A percentile compares a stretch with the other conserved stretches of the same genome.
phyloP scores from a whole-genome alignment of 306 rosid genomes.

The Spatholobus suberectus region DNA sequence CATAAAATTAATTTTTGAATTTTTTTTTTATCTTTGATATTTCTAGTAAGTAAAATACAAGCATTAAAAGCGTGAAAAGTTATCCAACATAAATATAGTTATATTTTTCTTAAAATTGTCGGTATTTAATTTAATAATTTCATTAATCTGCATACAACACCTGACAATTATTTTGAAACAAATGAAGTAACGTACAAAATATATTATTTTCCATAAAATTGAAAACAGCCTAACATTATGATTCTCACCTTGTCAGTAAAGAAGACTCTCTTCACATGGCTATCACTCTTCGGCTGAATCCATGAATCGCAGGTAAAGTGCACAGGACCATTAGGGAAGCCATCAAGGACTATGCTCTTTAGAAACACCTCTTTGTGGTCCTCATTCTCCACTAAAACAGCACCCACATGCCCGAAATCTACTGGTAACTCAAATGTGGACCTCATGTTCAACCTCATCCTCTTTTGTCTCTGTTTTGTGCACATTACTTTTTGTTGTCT shows the following conservation, averaged over 20 bases:
- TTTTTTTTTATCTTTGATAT: not conserved
- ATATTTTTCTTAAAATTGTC: no score
- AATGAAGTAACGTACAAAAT: no score
- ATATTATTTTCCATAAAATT: not conserved
- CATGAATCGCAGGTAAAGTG: constrained; percentile 49
- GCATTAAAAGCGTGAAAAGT: no score
- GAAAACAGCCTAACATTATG: not conserved
- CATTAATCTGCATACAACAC: not conserved
- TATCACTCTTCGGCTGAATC: constrained; percentile 40
- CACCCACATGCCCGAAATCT: constrained; percentile 47
- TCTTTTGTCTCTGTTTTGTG: not conserved
- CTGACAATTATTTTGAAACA: not conserved
- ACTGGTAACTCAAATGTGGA: constrained; percentile 29
- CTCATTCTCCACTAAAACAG: constrained; percentile 40
- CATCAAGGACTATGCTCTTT: constrained; percentile 35
- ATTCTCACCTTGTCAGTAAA: constrained; percentile 52
- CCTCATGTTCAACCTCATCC: constrained; percentile 16
- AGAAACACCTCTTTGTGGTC: constrained; percentile 28
- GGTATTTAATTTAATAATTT: no score
- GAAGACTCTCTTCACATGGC: constrained; percentile 40
- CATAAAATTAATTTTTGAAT: not conserved
- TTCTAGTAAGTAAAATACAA: not conserved
- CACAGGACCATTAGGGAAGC: constrained; percentile 38
- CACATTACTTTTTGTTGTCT: constrained; percentile 11
- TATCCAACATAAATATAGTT: no score